phyloP scores from a whole-genome alignment of 2,329 filamentous ascomycete species.

The Aspergillus sergii region DNA sequence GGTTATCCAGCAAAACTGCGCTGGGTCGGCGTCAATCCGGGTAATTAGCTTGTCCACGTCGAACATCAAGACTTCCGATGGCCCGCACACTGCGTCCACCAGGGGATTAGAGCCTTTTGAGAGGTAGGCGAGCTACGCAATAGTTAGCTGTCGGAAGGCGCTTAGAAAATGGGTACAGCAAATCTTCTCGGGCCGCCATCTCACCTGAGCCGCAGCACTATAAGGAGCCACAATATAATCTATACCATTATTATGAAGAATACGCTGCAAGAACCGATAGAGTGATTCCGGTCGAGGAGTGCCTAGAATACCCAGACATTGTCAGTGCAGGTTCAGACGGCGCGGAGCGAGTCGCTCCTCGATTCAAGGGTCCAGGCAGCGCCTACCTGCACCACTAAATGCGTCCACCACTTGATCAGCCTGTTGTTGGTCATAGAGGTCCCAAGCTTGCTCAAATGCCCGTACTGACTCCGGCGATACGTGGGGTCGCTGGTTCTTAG shows the following conservation, averaged over 20 bases:
- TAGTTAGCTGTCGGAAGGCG: conserved; percentile 8
- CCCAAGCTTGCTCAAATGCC: conserved; percentile 80
- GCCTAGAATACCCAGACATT: conserved; percentile 50
- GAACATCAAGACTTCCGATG: conserved; percentile 83
- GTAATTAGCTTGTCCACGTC: conserved; percentile 76
- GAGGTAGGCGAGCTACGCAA: conserved; percentile 68
- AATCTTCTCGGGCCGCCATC: conserved; percentile 21
- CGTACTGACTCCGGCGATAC: conserved; percentile 65
- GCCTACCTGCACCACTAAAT: conserved; percentile 79
- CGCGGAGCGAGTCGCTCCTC: conserved; percentile 16
- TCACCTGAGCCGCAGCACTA: conserved; percentile 82
- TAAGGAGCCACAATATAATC: conserved; percentile 84
- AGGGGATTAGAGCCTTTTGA: conserved; percentile 70
- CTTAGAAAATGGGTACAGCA: not conserved
- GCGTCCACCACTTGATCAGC: conserved; percentile 78
- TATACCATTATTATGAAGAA: conserved; percentile 69
- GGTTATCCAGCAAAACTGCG: conserved; percentile 63
- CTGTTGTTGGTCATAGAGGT: conserved; percentile 77
- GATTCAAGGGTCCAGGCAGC: not conserved
- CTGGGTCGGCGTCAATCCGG: conserved; percentile 56
- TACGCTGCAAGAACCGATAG: conserved; percentile 73
- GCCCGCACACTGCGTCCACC: conserved; percentile 75
- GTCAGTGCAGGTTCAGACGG: conserved; percentile 30
- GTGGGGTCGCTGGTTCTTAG: conserved; percentile 66
- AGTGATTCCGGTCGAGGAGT: conserved; percentile 72